Conservation (phyloP, 202 grass and related monocot species). For the Saccharum hybrid region DNA sequence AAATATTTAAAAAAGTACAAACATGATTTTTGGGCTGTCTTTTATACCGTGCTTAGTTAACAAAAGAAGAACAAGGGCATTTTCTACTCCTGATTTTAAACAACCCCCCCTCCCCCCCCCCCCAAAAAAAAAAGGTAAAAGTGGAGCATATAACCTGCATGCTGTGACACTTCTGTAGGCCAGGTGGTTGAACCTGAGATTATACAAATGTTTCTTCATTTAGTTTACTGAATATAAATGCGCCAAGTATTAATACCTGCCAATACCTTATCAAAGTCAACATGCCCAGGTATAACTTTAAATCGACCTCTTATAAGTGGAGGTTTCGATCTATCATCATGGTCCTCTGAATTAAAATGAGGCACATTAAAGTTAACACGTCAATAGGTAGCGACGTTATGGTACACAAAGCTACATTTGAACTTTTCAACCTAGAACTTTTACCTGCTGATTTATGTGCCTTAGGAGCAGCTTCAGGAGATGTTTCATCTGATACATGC, state of each 20-base stretch:
- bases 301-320: constrained; percentile 89
- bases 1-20: not conserved
- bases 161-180: constrained; percentile 77
- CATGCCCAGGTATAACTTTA: constrained; percentile 85
- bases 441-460: constrained; percentile 61
- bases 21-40: not conserved
- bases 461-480: constrained; percentile 51
- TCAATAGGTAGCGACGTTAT: constrained; percentile 8
- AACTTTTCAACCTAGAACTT: constrained; percentile 1
- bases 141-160: constrained; percentile 58
- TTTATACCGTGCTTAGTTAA: not conserved
- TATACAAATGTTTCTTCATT: constrained; percentile 36
- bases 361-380: constrained; percentile 31
- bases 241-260: constrained; percentile 12
- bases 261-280: constrained; percentile 85
- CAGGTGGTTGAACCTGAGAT: constrained; percentile 57
- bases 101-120: no score
- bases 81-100: not conserved
- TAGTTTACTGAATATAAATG: constrained; percentile 37
- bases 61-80: not conserved
- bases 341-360: constrained; percentile 50
- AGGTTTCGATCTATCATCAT: constrained; percentile 82
- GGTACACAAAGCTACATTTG: constrained; percentile 17
- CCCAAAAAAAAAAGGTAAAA: not conserved
- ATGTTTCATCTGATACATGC: constrained; percentile 49